Evolutionary conservation across 2,329 filamentous ascomycete species (phyloP).

Genomic region (Colletotrichum falcatum): DNA sequence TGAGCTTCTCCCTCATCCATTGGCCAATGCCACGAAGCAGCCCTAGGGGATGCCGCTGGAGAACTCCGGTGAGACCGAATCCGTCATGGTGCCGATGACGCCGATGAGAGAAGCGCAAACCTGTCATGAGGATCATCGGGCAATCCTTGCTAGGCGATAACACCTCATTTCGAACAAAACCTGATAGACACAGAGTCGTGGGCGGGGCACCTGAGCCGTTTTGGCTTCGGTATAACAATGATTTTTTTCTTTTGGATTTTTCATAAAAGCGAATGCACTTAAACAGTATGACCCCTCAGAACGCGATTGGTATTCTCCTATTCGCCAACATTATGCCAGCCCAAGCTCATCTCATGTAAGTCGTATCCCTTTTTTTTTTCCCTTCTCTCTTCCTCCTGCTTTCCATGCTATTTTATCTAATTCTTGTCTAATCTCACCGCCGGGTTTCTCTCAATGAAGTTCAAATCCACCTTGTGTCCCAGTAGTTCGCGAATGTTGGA

Average conservation of each 20-base stretch:
- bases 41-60: constrained; percentile 28
- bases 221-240: neutral
- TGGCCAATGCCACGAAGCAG: constrained; percentile 35
- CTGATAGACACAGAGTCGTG: neutral
- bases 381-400: neutral
- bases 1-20: constrained; percentile 22
- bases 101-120: constrained; percentile 15
- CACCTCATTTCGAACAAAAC: constrained; percentile 17
- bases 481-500: constrained; percentile 93
- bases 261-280: neutral
- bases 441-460: constrained; percentile 91
- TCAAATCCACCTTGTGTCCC: constrained; percentile 94
- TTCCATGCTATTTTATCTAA: constrained; percentile 54
- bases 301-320: constrained; percentile 37
- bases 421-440: constrained; percentile 91
- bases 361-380: constrained; percentile 19
- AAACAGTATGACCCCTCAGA: constrained; percentile 22
- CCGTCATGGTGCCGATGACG: constrained; percentile 26
- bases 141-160: constrained; percentile 12
- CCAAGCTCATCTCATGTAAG: constrained; percentile 37
- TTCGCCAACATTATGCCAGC: constrained; percentile 40
- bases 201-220: constrained; percentile 3
- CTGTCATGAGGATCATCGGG: constrained; percentile 34
- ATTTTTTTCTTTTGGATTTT: neutral
- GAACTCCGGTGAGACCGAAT: constrained; percentile 14